These are phyloP conservation scores for Abrus pulchellus DNA, from an alignment of 306 rosid genomes.

Conservation along the genomic window DNA sequence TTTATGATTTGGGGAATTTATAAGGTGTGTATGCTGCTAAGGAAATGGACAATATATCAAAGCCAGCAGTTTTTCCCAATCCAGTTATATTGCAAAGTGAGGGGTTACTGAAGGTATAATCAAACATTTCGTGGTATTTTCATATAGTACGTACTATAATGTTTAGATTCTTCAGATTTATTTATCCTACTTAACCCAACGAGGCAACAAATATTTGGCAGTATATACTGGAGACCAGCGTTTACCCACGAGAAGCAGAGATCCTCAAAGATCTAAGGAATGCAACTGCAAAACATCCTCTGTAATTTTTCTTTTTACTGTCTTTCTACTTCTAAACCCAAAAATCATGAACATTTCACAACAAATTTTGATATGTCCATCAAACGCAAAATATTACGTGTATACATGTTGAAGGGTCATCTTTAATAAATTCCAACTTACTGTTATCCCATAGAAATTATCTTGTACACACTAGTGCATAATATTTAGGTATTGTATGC, in stretches of 20 bases:
- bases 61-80: background rate
- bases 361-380: background rate
- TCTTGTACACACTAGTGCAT: too few relatives aligned
- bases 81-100: slow-evolving; percentile 41
- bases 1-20: background rate
- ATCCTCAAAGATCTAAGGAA: slow-evolving; percentile 53
- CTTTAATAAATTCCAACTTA: too few relatives aligned
- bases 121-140: slow-evolving; percentile 2
- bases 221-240: slow-evolving; percentile 56
- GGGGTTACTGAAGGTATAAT: slow-evolving; percentile 36
- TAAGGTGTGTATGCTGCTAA: background rate
- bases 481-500: too few relatives aligned
- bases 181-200: background rate
- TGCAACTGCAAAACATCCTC: slow-evolving; percentile 44
- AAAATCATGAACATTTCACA: background rate
- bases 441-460: too few relatives aligned
- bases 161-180: background rate
- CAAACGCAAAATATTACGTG: too few relatives aligned
- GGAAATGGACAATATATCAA: slow-evolving; percentile 35
- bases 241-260: slow-evolving; percentile 53
- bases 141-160: background rate
- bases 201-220: slow-evolving; percentile 14
- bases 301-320: slow-evolving; percentile 38
- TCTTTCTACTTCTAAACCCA: background rate
- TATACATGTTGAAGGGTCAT: too few relatives aligned